Evolutionary conservation across 164 flowering plant genomes (phyloP).

Genomic region (Vitis rupestris): DNA sequence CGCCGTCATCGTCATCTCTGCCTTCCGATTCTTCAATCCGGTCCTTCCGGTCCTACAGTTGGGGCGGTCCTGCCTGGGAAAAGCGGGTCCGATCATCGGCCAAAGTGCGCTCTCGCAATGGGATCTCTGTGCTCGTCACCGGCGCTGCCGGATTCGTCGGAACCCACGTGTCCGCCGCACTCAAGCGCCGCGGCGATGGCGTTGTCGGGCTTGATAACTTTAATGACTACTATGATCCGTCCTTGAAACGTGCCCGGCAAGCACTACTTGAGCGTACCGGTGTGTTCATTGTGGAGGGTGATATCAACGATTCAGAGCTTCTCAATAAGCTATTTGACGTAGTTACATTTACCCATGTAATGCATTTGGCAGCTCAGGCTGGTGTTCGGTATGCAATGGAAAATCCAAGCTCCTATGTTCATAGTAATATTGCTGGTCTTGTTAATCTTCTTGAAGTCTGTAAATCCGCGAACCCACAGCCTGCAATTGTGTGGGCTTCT

Average conservation of each 20-base stretch:
- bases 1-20: slow-evolving; percentile 39
- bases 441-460: slow-evolving; percentile 81
- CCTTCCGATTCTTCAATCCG: slow-evolving; percentile 55
- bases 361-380: slow-evolving; percentile 97
- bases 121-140: slow-evolving; percentile 76
- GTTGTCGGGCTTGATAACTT: slow-evolving; percentile 83
- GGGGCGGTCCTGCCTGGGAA: slow-evolving; percentile 75
- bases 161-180: slow-evolving; percentile 71
- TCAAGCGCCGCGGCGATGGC: slow-evolving; percentile 86
- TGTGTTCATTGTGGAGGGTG: slow-evolving; percentile 84
- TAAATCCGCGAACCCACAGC: slow-evolving; percentile 81
- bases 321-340: slow-evolving; percentile 72
- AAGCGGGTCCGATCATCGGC: slow-evolving; percentile 70
- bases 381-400: slow-evolving; percentile 94
- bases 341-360: slow-evolving; percentile 77
- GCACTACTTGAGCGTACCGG: slow-evolving; percentile 65
- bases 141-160: slow-evolving; percentile 98
- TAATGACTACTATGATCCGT: slow-evolving; percentile 81
- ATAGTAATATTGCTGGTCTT: slow-evolving; percentile 87
- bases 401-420: slow-evolving; percentile 86
- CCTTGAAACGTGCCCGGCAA: slow-evolving; percentile 71
- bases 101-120: slow-evolving; percentile 48
- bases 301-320: slow-evolving; percentile 65
- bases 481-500: slow-evolving; percentile 92
- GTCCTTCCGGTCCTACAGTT: slow-evolving; percentile 39